Base-by-base conservation (phyloP, 208 protist species). In the Trichomonas tenax region DNA sequence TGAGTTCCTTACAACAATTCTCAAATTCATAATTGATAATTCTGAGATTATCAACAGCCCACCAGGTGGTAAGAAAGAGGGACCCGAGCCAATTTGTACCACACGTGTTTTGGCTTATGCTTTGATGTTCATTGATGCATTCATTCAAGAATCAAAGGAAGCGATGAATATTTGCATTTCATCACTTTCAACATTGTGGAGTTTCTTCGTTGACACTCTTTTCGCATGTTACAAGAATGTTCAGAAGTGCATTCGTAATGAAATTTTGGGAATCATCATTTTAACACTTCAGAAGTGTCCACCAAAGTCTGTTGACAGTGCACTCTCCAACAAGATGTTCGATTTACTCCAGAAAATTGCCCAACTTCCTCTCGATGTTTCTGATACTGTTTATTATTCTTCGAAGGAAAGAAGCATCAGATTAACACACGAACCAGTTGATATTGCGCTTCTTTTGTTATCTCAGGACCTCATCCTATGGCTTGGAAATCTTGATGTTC, bases 161-260 rank as follows among this genome's bases (percentile, higher is more conserved):
- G 86, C 86, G 21, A 38, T 93, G 44, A n/a, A 93, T 48, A 48
- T 93, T 93, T 93, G 86, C n/a, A n/a, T 41, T 36, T 34, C 40
- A 38, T 44, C 41, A 51, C 46, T 48, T 1, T 14, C 15, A 8
- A 58, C 44, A 51, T 17, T 93, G 0, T 93, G 86, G 86, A 93
- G 86, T 36, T 38, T 51, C 45, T 93, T 93, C 36, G 86, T 93
- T 51, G 86, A 93, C n/a, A 34, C 45, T 4, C 45, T 93, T 34
- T 93, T 93, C 45, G 14, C 86, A 10, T 93, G 40, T 34, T 93
- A 49, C n/a, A 93, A 93, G 44, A 93, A 93, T 93, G 86, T 93
- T 38, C 86, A 93, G 44, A 93, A 93, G 15, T 44, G 44, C 41
- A 34, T 93, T 38, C 9, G 86, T 49, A 93, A 93, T 51, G 86